Percentiles rank a stretch among this genome's conserved stretches.
These are phyloP conservation scores for Chlorella sp. DNA, from an alignment of 139 green algal species.

Conservation along the genomic window DNA sequence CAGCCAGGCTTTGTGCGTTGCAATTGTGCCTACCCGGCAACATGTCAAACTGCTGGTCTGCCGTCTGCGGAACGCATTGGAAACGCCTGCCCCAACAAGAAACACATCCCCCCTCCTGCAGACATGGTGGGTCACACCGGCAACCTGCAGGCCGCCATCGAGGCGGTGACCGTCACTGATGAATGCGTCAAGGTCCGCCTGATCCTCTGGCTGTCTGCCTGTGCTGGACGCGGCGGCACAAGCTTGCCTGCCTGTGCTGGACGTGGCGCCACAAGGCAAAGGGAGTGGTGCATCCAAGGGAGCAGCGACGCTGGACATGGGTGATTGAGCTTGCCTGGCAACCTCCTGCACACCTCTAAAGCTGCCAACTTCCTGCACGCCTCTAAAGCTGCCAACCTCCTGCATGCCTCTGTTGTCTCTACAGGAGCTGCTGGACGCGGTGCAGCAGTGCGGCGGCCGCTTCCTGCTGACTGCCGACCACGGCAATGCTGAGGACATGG, in stretches of 20 bases:
- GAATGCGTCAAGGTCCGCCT: conserved; percentile 58
- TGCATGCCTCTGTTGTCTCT: neutral
- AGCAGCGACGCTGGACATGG: too few relatives aligned
- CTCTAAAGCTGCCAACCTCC: neutral
- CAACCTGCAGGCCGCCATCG: conserved; percentile 62
- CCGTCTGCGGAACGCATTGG: too few relatives aligned
- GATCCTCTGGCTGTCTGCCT: too few relatives aligned
- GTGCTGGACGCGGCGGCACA: too few relatives aligned
- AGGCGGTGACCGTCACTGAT: conserved; percentile 60
- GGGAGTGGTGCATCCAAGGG: too few relatives aligned
- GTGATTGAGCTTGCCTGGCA: too few relatives aligned
- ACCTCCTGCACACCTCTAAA: too few relatives aligned
- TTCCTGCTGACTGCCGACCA: conserved; percentile 79
- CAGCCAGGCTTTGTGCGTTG: neutral
- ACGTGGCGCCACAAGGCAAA: too few relatives aligned
- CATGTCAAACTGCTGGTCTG: too few relatives aligned
- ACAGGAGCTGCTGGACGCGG: conserved; percentile 41
- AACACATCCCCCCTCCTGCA: neutral
- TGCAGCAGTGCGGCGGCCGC: conserved; percentile 62
- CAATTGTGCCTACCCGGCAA: too few relatives aligned
- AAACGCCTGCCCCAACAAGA: neutral
- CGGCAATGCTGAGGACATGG: conserved; percentile 84
- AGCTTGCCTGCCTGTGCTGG: too few relatives aligned
- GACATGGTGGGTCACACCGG: conserved; percentile 86
- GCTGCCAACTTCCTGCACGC: neutral